A percentile compares a stretch with the other conserved stretches of the same genome.
Conservation (phyloP, 441 rosid genomes). For the Arabidopsis lyrata region DNA sequence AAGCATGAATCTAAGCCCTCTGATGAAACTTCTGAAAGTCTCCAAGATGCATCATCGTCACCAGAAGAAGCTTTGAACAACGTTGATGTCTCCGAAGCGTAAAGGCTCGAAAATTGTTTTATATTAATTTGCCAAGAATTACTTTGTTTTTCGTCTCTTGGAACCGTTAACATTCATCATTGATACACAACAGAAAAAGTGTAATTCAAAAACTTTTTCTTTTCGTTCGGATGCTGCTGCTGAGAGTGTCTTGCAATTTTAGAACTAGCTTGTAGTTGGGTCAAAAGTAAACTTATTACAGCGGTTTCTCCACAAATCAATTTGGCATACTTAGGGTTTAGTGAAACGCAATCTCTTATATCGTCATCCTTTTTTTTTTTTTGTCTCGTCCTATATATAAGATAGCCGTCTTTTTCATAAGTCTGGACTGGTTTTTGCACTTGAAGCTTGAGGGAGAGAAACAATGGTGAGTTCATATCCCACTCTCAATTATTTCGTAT, state of each 20-base stretch:
- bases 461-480: neutral
- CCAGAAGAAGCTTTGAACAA: conserved; percentile 37
- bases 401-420: too few relatives aligned
- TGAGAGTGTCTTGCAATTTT: neutral
- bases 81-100: conserved; percentile 45
- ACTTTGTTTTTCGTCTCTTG: conserved; percentile 25
- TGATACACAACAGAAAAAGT: neutral
- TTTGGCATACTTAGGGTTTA: neutral
- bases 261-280: neutral
- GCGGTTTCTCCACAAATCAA: neutral
- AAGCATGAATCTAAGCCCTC: conserved; percentile 94
- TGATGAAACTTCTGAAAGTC: conserved; percentile 55
- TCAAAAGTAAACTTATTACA: neutral
- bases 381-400: too few relatives aligned
- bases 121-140: neutral
- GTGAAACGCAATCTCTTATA: neutral
- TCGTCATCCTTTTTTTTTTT: too few relatives aligned
- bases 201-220: neutral
- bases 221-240: neutral
- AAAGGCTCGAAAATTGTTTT: conserved; percentile 28
- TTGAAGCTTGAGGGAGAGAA: neutral
- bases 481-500: neutral
- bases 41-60: conserved; percentile 38
- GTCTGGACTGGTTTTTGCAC: neutral
- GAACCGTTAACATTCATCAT: conserved; percentile 4